Base-by-base conservation (phyloP, 768 basidiomycete species). In the Crucibulum laeve region DNA sequence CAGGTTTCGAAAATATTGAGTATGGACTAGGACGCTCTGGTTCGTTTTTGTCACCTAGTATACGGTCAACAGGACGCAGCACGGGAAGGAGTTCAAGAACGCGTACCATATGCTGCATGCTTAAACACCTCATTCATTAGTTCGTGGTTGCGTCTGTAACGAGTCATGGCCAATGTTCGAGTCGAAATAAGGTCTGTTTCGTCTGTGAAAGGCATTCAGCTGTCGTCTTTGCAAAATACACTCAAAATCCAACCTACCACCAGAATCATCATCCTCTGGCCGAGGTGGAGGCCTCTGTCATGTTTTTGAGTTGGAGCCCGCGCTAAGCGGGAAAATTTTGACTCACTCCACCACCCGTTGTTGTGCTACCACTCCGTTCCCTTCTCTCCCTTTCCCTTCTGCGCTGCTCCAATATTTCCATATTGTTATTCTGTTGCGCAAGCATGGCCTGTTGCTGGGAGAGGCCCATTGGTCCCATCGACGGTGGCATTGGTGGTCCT, bases 91-190 rank as follows among this genome's bases (percentile, higher is more conserved):
- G 25, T 35, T 6, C 6, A 26, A 36, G 23, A 21, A 44, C 8
- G 48, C 61, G 25, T 42, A 72, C 87, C 79, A 53, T 79, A 84
- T 1, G 83, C 84, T 18, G 88, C 87, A 50, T 77, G 74, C 50
- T 70, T 72, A 60, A 91, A 90, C 1, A 91, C 83, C 33, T 84
- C 84, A 55, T 84, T 84, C 87, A 91, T 91, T 47, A 84, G 68
- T 34, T 89, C 88, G 53, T 91, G 87, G 53, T 91, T 91, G 4
- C 87, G 79, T 50, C 73, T 77, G 55, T 89, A 91, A 25, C 88
- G 73, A 14, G 80, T 75, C 25, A 85, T 54, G 5, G 89, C 84
- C 13, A 90, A 69, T 2, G 85, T 77, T 33, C 84, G 75, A 1
- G 84, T 79, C 0, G 88, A 84, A 46, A 90, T 83, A 46, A 73